phyloP scores from a whole-genome alignment of 768 basidiomycete species.

The Russula lepida region DNA sequence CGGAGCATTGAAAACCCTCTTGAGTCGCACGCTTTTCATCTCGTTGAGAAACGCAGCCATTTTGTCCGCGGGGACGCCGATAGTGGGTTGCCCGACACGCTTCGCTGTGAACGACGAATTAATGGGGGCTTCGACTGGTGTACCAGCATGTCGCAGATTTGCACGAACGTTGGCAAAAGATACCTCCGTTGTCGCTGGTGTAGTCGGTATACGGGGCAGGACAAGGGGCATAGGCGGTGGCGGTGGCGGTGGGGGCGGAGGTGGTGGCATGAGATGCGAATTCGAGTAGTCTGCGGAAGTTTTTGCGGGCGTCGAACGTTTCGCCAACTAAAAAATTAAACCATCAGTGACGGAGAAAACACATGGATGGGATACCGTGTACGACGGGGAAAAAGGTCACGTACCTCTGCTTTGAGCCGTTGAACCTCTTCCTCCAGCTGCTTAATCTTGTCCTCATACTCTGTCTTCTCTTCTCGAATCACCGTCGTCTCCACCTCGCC shows the following conservation, averaged over 20 bases:
- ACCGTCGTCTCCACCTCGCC: constrained; percentile 31
- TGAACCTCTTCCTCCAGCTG: constrained; percentile 59
- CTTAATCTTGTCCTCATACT: constrained; percentile 56
- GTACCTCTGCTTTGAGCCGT: constrained; percentile 49
- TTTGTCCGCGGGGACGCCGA: constrained; percentile 71
- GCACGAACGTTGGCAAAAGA: constrained; percentile 58
- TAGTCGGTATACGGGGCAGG: constrained; percentile 18
- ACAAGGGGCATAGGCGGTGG: constrained; percentile 11
- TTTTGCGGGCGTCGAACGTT: background rate
- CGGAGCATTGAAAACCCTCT: constrained; percentile 40
- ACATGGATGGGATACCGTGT: no score
- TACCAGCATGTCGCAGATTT: constrained; percentile 47
- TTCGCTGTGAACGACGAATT: constrained; percentile 34
- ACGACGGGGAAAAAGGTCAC: background rate
- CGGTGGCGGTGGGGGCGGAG: constrained; percentile 21
- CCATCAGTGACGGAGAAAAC: background rate
- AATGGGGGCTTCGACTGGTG: constrained; percentile 61
- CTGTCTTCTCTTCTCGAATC: constrained; percentile 36
- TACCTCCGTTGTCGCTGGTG: constrained; percentile 25
- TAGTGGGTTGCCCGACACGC: constrained; percentile 52
- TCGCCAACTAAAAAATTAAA: constrained; percentile 4
- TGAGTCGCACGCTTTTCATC: constrained; percentile 65
- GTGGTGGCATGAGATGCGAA: constrained; percentile 15
- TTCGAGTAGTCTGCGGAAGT: background rate
- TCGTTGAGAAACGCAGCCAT: constrained; percentile 77